Evolutionary conservation across 2,329 filamentous ascomycete species (phyloP).

Genomic region (Domatiomyces catenatus): DNA sequence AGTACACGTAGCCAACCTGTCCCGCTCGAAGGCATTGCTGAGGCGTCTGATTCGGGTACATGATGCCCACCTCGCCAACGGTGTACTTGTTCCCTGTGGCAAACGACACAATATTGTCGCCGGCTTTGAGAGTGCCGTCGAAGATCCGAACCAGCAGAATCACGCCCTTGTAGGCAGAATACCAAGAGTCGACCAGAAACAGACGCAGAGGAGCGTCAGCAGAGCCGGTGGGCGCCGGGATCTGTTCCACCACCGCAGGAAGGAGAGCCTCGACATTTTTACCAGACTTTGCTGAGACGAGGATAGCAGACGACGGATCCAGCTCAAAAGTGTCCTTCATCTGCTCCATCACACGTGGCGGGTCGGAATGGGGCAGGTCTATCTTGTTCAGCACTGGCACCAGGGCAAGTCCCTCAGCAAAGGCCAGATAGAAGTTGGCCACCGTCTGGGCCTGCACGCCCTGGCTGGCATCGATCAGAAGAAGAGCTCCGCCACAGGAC

Average conservation of each 20-base stretch:
- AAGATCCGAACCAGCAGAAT: constrained; percentile 83
- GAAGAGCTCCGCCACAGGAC: constrained; percentile 78
- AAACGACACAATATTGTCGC: constrained; percentile 75
- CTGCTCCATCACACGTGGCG: constrained; percentile 72
- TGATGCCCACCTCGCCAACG: constrained; percentile 91
- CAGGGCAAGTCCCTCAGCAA: constrained; percentile 72
- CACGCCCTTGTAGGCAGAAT: constrained; percentile 88
- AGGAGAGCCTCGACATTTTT: constrained; percentile 71
- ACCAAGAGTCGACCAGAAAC: constrained; percentile 94
- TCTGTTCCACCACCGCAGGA: constrained; percentile 68
- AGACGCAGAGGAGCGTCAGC: constrained; percentile 58
- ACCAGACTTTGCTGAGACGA: constrained; percentile 89
- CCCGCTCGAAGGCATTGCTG: constrained; percentile 70
- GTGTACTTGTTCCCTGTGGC: constrained; percentile 80
- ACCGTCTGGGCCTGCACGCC: constrained; percentile 96
- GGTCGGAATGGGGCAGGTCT: constrained; percentile 76
- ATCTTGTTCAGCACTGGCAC: constrained; percentile 96
- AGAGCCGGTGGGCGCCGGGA: constrained; percentile 68
- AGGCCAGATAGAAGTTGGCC: constrained; percentile 95
- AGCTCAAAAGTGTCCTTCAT: constrained; percentile 78
- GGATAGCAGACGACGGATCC: constrained; percentile 54
- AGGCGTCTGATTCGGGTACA: constrained; percentile 75
- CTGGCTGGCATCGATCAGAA: constrained; percentile 91
- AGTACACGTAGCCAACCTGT: constrained; percentile 90
- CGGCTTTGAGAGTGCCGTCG: constrained; percentile 66